Percentiles rank a stretch among this genome's conserved stretches.
phyloP scores from a whole-genome alignment of 108 stramenopile species.

The Nitzschia putrida region DNA sequence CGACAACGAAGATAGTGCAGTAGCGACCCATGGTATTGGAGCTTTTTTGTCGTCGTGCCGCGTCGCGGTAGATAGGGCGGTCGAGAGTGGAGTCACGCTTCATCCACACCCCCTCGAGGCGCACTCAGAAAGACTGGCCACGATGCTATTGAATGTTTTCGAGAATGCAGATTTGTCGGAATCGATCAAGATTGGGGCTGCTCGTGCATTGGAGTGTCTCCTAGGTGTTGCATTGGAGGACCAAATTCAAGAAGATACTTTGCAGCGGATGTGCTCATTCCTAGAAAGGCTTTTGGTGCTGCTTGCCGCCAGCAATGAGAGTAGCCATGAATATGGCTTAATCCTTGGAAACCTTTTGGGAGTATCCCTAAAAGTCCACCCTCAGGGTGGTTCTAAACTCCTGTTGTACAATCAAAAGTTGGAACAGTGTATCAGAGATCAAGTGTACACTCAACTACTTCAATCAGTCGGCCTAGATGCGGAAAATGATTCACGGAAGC shows the following conservation, averaged over 20 bases:
- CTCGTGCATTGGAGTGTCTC: slow-evolving; percentile 24
- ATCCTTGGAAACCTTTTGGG: slow-evolving; percentile 29
- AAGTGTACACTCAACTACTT: slow-evolving; percentile 12
- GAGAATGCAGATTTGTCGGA: slow-evolving; percentile 15
- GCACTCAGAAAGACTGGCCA: slow-evolving; percentile 37
- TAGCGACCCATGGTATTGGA: slow-evolving; percentile 69
- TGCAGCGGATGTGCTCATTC: slow-evolving; percentile 27
- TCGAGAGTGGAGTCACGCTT: slow-evolving; percentile 48
- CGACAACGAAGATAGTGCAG: slow-evolving; percentile 50
- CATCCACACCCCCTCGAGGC: slow-evolving; percentile 73
- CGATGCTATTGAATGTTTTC: slow-evolving; percentile 28
- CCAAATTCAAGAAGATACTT: slow-evolving; percentile 10
- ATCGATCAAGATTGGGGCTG: slow-evolving; percentile 18
- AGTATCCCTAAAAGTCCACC: slow-evolving; percentile 1
- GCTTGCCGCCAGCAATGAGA: slow-evolving; percentile 3
- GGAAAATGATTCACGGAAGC: neutral
- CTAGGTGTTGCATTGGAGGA: neutral
- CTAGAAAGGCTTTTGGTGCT: neutral
- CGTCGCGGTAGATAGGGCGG: slow-evolving; percentile 47
- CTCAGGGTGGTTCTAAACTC: neutral
- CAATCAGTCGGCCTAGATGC: neutral
- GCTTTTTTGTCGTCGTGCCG: slow-evolving; percentile 70
- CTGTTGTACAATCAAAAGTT: slow-evolving; percentile 6
- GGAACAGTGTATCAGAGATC: slow-evolving; percentile 7
- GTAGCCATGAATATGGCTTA: neutral